Conservation (phyloP, 2,329 filamentous ascomycete species). For the Pseudogymnoascus sp. region DNA sequence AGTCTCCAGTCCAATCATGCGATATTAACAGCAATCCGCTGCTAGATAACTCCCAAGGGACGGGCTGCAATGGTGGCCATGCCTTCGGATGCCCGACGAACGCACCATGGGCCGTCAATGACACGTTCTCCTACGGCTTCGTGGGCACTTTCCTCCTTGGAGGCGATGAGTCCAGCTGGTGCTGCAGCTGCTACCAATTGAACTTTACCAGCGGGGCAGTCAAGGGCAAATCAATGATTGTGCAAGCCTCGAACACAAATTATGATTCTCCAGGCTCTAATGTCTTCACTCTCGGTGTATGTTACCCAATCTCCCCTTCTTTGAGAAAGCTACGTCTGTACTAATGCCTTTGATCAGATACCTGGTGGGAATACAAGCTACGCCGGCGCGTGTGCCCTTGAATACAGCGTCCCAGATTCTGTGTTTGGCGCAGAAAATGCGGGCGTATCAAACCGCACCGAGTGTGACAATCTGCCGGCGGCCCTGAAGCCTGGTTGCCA, state of each 20-base stretch:
- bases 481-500: slow-evolving; percentile 3
- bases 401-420: background rate
- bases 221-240: slow-evolving; percentile 50
- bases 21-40: slow-evolving; percentile 48
- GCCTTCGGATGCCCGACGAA: slow-evolving; percentile 49
- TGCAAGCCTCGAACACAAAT: slow-evolving; percentile 55
- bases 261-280: slow-evolving; percentile 47
- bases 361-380: background rate
- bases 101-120: slow-evolving; percentile 44
- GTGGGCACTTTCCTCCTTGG: slow-evolving; percentile 43
- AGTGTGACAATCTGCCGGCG: background rate
- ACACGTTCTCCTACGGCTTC: slow-evolving; percentile 46
- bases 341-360: background rate
- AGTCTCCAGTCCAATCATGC: slow-evolving; percentile 47
- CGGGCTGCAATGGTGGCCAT: slow-evolving; percentile 47
- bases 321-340: background rate
- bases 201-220: slow-evolving; percentile 50
- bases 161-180: slow-evolving; percentile 39
- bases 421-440: background rate
- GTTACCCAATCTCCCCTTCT: slow-evolving; percentile 15
- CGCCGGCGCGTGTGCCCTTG: background rate
- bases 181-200: slow-evolving; percentile 53
- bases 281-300: slow-evolving; percentile 42
- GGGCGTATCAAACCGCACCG: background rate
- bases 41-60: slow-evolving; percentile 39